Percentiles rank a stretch among this genome's conserved stretches.
phyloP scores from a whole-genome alignment of 495 filamentous ascomycete species.

The Cenococcum geophilum region DNA sequence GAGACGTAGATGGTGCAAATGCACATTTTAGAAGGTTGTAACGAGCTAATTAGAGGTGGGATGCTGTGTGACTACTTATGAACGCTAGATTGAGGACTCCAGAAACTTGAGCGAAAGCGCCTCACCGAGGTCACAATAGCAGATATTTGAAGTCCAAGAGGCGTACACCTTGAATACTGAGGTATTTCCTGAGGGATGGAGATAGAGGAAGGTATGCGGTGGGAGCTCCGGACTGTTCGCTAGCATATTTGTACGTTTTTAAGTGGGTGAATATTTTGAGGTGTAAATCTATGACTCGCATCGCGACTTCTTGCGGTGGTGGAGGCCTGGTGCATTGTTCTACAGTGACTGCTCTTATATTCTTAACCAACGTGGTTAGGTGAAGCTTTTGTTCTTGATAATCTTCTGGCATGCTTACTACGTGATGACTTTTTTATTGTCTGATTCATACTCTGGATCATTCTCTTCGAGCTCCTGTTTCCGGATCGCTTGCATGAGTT shows the following conservation, averaged over 20 bases:
- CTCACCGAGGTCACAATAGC: no score
- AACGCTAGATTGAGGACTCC: no score
- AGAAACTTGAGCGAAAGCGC: no score
- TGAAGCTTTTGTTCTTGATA: neutral
- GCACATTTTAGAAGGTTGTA: slow-evolving; percentile 38
- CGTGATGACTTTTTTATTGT: neutral
- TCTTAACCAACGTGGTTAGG: neutral
- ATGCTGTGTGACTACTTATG: no score
- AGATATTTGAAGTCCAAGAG: no score
- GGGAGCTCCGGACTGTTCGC: neutral
- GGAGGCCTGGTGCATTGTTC: neutral
- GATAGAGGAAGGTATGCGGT: neutral
- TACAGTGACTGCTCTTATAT: neutral
- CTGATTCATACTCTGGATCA: slow-evolving; percentile 28
- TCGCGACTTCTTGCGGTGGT: neutral
- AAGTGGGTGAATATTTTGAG: neutral
- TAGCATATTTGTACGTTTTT: slow-evolving; percentile 1
- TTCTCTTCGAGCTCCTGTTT: slow-evolving; percentile 50
- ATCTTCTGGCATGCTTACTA: neutral
- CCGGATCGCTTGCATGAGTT: slow-evolving; percentile 81
- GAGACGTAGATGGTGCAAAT: slow-evolving; percentile 36
- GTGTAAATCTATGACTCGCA: neutral
- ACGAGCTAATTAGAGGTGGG: no score
- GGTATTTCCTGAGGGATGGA: neutral
- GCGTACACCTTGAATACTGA: no score